Conservation (phyloP, 75 land plant genomes). For the Selaginella moellendorffii region DNA sequence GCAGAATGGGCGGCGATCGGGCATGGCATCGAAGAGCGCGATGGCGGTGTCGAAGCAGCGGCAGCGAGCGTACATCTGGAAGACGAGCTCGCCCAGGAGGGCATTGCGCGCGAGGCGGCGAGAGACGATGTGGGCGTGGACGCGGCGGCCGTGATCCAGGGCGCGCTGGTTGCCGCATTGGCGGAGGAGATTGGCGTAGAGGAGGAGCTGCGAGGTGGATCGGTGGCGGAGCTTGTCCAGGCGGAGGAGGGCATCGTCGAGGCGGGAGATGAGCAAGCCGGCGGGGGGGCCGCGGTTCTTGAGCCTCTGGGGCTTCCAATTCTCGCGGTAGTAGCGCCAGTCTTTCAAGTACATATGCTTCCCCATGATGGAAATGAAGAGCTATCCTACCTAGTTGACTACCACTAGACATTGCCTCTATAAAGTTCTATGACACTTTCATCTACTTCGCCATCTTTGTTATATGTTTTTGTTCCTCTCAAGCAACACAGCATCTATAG, state of each 20-base stretch:
- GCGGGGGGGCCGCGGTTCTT: background rate
- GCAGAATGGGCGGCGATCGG: background rate
- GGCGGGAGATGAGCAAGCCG: background rate
- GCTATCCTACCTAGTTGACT: too few relatives aligned
- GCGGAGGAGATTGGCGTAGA: background rate
- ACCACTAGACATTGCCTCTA: too few relatives aligned
- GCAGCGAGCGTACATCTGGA: background rate
- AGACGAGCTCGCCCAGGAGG: background rate
- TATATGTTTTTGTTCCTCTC: too few relatives aligned
- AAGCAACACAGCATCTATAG: too few relatives aligned
- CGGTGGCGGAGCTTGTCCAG: background rate
- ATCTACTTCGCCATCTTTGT: too few relatives aligned
- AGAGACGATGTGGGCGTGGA: background rate
- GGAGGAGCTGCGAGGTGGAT: background rate
- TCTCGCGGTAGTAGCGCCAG: background rate
- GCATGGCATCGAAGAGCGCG: background rate
- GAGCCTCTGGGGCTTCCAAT: background rate
- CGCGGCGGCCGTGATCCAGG: background rate
- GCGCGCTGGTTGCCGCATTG: conserved; percentile 1
- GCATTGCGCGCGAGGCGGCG: background rate
- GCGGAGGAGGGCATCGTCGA: background rate
- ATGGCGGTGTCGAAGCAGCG: background rate
- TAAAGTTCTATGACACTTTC: too few relatives aligned
- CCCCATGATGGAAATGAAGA: too few relatives aligned
- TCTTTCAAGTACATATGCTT: background rate